Base-by-base conservation (phyloP, 2,329 filamentous ascomycete genomes). In the Neurospora sp. region DNA sequence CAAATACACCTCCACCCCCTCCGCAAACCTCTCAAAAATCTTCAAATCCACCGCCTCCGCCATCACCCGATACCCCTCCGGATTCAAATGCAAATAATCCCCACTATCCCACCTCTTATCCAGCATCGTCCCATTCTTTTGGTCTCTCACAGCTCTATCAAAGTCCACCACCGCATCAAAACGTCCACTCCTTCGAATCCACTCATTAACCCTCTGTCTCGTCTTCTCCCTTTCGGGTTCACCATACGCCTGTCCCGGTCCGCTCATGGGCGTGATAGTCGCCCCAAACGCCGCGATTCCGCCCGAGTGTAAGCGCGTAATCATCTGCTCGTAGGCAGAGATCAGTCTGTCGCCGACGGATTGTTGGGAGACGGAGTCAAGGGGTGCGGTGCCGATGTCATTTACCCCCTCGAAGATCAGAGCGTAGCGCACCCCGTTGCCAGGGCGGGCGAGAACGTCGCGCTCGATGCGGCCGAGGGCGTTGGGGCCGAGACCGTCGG, bases 121-220 rank as follows among this genome's bases (percentile, higher is more conserved):
- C 75, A 89, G 74, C 75, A 80, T 78, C 36, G 81, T 84, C 52
- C 71, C 79, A 66, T 84, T 82, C 41, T 77, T 76, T 3, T 80
- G 79, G 75, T 89, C 84, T 46, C 85, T 78, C 28, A 89, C 76
- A 1, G 84, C 80, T 36, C 76, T 78, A 74, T 90, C 88, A 74
- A 91, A 89, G 75, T 91, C 88, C 12, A 89, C 76, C 1, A 90
- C 84, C 0, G 82, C 85, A 73, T 90, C 88, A 75, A 89, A 90
- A 19, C 80, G 78, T 0, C 83, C 84, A 68, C 80, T 83, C 2
- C 72, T 77, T 19, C 88, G 80, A 33, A 90, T 90, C 81, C 86
- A 91, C 37, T 77, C 76, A 72, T 91, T 91, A 8, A 90, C 79
- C 12, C 80, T 78, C 75, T 84, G 81, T 66, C 88, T 78, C 19